Evolutionary conservation across 2,329 filamentous ascomycete genomes (phyloP), one percentile per base, ranked within the genome.

Genomic region (Sclerotinia spermophila): DNA sequence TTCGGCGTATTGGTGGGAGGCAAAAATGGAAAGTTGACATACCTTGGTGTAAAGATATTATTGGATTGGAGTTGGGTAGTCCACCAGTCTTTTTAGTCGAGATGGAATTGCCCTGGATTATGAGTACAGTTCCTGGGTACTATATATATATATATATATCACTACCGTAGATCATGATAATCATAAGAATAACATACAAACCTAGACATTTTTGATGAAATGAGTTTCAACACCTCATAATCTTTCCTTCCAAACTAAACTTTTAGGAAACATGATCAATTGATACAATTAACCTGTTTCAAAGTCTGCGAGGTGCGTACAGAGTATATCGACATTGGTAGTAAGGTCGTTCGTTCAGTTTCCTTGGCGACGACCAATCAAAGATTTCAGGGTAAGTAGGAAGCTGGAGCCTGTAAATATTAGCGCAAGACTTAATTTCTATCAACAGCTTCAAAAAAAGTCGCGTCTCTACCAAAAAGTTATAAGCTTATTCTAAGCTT

Each of bases 401-500:
- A 64, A 48, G 30, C 42, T 64, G 42, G 42, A 45, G 60, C 60
- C 42, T 64, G 60, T 64, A 64, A 48, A 64, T 19, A 55, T 40
- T 66, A 66, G 68, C 68, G 59, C 30, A 45, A 51, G 66, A 65
- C 58, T 55, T 69, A 56, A 66, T 69, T 69, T 69, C 59, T 45
- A 66, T 69, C 68, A 55, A 64, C 67, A 64, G 58, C 67, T 69
- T 69, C 68, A 55, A 56, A 65, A 53, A 66, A 62, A 69, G 67
- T 69, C 68, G 68, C 68, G 60, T 65, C 48, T n/a, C 8, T 53
- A 33, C 33, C 55, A 56, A 66, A 69, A 64, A 53, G 56, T 69
- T 17, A 65, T 27, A 45, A 66, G 60, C 59, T 64, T 42, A 21
- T 44, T n/a, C n/a, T n/a, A 55, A 64, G 67, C 67, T 69, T 55